Conservation (phyloP, 768 basidiomycete species). For the Trametes sanguinea region DNA sequence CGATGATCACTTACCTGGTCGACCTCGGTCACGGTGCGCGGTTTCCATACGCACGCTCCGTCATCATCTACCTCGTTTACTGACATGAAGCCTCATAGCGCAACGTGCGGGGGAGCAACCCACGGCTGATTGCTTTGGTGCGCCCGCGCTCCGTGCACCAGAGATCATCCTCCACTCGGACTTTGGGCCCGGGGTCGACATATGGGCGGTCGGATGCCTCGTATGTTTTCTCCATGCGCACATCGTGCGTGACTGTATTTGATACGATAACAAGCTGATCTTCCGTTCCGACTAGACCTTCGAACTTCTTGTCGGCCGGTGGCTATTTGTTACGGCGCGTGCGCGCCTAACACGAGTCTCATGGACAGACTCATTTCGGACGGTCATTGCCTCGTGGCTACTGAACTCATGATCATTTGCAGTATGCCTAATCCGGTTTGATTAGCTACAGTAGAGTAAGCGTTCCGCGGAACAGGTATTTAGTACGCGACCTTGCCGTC, state of each 20-base stretch:
- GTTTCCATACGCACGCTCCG: background rate
- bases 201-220: slow-evolving; percentile 37
- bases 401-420: too few species aligned
- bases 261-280: too few species aligned
- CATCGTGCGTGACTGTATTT: too few species aligned
- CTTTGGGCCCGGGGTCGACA: slow-evolving; percentile 28
- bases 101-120: slow-evolving; percentile 27
- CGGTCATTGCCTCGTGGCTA: too few species aligned
- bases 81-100: slow-evolving; percentile 9
- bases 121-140: slow-evolving; percentile 19
- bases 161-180: slow-evolving; percentile 32
- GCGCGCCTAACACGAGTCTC: too few species aligned
- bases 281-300: too few species aligned
- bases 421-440: too few species aligned
- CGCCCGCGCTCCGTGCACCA: slow-evolving; percentile 31
- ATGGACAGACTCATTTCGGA: too few species aligned
- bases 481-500: too few species aligned
- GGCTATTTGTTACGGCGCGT: too few species aligned
- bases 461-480: too few species aligned
- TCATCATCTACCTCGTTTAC: background rate
- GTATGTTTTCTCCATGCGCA: slow-evolving; percentile 15
- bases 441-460: too few species aligned
- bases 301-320: slow-evolving; percentile 30
- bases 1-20: slow-evolving; percentile 5
- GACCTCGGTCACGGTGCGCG: slow-evolving; percentile 29